phyloP scores from a whole-genome alignment of 371 early-diverging fungal genomes.

The Dinochytrium kinnereticum region DNA sequence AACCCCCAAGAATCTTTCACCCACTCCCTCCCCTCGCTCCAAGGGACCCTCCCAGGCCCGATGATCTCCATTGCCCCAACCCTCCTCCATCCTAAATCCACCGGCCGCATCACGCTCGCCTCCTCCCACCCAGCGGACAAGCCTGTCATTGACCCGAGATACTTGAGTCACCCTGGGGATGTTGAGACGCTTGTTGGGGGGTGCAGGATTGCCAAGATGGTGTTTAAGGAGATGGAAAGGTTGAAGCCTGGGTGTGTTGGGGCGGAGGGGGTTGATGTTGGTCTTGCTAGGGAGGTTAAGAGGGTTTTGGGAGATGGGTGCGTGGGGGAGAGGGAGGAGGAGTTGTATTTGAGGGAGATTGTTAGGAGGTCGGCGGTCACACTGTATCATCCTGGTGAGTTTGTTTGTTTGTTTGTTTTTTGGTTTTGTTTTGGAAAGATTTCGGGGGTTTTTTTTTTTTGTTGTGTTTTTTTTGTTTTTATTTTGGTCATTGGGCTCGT shows the following conservation, averaged over 20 bases:
- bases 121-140: slow-evolving; percentile 6
- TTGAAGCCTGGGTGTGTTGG: slow-evolving; percentile 10
- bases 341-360: slow-evolving; percentile 30
- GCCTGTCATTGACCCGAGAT: slow-evolving; percentile 26
- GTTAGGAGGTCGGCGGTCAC: slow-evolving; percentile 42
- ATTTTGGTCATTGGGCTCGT: too few species aligned
- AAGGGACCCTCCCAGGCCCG: neutral
- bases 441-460: neutral
- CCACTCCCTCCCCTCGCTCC: neutral
- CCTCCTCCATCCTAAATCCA: slow-evolving; percentile 25
- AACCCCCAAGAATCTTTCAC: neutral
- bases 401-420: neutral
- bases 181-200: slow-evolving; percentile 19
- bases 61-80: slow-evolving; percentile 13
- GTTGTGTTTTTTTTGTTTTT: neutral
- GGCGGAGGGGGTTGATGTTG: slow-evolving; percentile 23
- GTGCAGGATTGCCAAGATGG: neutral
- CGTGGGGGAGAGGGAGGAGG: slow-evolving; percentile 33
- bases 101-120: slow-evolving; percentile 16
- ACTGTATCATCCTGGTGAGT: slow-evolving; percentile 40
- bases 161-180: slow-evolving; percentile 15
- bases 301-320: slow-evolving; percentile 18
- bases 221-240: slow-evolving; percentile 5
- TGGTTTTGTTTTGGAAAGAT: neutral
- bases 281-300: slow-evolving; percentile 27